These are phyloP conservation scores for Triticum timopheevii DNA, from an alignment of 176 grass and related monocot genomes.

Conservation along the genomic window DNA sequence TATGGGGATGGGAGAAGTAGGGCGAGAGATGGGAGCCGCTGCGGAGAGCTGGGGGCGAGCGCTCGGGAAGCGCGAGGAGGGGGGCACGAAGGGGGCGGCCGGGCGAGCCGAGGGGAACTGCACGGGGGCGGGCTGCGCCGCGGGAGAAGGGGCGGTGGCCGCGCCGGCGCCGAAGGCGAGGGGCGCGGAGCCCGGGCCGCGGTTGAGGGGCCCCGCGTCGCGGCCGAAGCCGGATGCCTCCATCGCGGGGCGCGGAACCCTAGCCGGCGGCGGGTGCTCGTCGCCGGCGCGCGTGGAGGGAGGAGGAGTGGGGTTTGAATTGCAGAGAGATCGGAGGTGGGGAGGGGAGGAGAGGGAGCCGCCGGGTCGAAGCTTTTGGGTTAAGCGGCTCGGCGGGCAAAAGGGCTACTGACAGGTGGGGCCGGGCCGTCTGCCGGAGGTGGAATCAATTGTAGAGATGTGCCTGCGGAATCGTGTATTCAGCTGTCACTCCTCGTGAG, in stretches of 20 bases:
- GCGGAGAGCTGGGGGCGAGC: constrained; percentile 21
- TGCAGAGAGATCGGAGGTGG: constrained; percentile 25
- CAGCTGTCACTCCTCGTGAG: neutral
- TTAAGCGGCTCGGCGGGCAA: neutral
- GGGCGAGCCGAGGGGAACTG: constrained; percentile 21
- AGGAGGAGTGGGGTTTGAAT: constrained; percentile 2
- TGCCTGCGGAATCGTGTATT: too few relatives aligned
- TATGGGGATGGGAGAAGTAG: constrained; percentile 22
- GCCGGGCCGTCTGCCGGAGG: neutral
- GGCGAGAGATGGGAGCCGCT: neutral
- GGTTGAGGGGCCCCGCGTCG: constrained; percentile 34
- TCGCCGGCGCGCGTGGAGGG: constrained; percentile 16
- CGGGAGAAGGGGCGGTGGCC: constrained; percentile 23
- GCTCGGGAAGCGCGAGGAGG: constrained; percentile 29
- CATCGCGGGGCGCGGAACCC: constrained; percentile 38
- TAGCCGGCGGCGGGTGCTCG: constrained; percentile 25
- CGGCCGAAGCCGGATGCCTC: constrained; percentile 45
- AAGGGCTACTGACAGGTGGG: neutral
- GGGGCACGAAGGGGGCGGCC: neutral
- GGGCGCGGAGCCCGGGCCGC: constrained; percentile 31
- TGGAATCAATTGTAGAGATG: too few relatives aligned
- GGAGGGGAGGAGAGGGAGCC: neutral
- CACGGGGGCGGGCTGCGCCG: constrained; percentile 1
- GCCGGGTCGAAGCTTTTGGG: neutral
- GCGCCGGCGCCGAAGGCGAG: constrained; percentile 39